Conservation (phyloP, 768 basidiomycete species). For the Lentinula sp. region DNA sequence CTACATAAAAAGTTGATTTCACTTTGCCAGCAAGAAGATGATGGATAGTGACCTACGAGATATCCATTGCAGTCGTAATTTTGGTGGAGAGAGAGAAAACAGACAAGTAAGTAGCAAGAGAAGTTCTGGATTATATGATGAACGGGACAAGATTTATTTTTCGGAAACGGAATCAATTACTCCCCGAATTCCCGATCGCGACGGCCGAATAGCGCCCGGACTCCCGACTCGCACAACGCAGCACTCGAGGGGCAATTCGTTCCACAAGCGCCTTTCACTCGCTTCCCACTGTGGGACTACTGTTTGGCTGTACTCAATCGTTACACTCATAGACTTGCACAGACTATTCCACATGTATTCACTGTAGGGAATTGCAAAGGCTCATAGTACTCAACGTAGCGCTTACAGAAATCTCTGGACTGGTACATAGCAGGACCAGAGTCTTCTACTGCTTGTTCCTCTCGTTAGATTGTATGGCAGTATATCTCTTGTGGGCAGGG, state of each 20-base stretch:
- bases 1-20: conserved; percentile 23
- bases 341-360: too few species aligned
- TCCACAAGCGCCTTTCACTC: too few species aligned
- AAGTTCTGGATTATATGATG: neutral
- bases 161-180: neutral
- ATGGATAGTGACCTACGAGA: conserved; percentile 1
- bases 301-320: neutral
- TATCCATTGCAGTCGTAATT: conserved; percentile 1
- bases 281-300: neutral
- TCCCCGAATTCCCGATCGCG: neutral
- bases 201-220: neutral
- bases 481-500: too few species aligned
- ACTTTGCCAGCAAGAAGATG: neutral
- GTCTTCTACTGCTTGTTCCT: neutral
- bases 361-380: too few species aligned
- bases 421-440: too few species aligned
- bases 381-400: too few species aligned
- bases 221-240: neutral
- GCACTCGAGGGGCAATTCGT: too few species aligned
- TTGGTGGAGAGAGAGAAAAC: neutral
- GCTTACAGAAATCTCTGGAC: too few species aligned
- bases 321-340: neutral
- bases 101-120: neutral
- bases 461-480: too few species aligned
- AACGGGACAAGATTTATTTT: neutral